Evolutionary conservation across 192 early-diverging fungal species (phyloP), one percentile per base, ranked within the genome.

Genomic region (Podila verticillata): DNA sequence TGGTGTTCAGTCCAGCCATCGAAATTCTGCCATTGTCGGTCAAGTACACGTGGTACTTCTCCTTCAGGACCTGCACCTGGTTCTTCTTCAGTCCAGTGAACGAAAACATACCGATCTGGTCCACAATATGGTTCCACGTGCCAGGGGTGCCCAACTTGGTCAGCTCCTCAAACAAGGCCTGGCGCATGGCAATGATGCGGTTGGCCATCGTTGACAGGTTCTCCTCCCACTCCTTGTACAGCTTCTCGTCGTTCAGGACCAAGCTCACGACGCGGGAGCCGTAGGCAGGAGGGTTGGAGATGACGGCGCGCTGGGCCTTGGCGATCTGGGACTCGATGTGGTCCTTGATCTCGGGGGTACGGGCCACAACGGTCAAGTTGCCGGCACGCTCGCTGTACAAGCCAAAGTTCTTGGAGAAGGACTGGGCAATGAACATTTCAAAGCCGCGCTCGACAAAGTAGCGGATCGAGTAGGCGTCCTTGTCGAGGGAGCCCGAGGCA

Each of bases 81-180:
- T 67, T 59, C 15, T 81, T 87, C 51, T 68, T 89, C 64, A 98
- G 83, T 19, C 98, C 98, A 3, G 98, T 98, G 84, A 92, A 99
- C 26, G 93, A 93, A 83, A 99, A 99, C 98, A 99, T 99, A 74
- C 98, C 98, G 75, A 98, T 98, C 84, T 99, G 98, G 61, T 93
- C 91, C 7, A 90, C 74, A 74, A 99, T 98, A 66, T 99, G 98
- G 70, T 96, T 91, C 98, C 98, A 99, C 56, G 89, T 91, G 10
- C 97, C 97, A 9, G 96, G 97, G 8, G 97, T 99, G 24, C 89
- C 85, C 49, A 96, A 82, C 29, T 89, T 84, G 2, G 79, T 82
- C 32, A 99, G 87, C 56, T 88, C 83, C 36, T 86, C 84, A 47
- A 88, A 89, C 35, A 96, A 83, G 31, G 81, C 74, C 60, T 89